Evolutionary conservation across 306 rosid species (phyloP).

Genomic region (Trifolium dubium): DNA sequence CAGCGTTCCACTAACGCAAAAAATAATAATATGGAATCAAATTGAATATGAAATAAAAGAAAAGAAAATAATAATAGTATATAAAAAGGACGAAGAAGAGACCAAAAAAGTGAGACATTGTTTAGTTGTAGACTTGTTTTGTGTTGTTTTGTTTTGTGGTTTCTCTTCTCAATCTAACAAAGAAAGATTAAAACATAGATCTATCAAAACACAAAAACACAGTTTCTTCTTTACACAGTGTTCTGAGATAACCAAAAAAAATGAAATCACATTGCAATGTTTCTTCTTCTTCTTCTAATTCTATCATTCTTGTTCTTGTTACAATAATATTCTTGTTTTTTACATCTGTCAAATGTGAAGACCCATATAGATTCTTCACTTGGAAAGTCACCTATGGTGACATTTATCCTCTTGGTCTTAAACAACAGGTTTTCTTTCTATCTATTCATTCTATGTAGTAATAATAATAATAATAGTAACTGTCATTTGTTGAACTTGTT

Average conservation of each 20-base stretch:
- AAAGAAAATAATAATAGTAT: background rate
- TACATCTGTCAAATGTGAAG: constrained; percentile 62
- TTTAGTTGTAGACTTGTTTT: background rate
- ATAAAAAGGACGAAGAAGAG: constrained; percentile 21
- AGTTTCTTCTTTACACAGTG: too few species aligned
- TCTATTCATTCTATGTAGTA: background rate
- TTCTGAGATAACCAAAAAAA: constrained; percentile 14
- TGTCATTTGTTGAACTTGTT: background rate
- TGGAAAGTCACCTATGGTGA: constrained; percentile 95
- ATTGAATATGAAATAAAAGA: background rate
- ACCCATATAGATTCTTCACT: constrained; percentile 78
- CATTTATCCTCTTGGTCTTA: constrained; percentile 89
- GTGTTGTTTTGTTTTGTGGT: background rate
- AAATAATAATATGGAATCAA: background rate
- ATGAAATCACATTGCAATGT: constrained; percentile 40
- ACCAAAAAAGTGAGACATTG: constrained; percentile 27
- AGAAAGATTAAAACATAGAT: background rate
- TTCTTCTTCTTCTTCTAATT: constrained; percentile 36
- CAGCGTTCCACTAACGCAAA: constrained; percentile 1
- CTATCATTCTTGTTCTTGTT: constrained; percentile 42
- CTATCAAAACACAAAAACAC: background rate
- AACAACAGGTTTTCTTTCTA: constrained; percentile 51
- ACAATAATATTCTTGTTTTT: constrained; percentile 10
- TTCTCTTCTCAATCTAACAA: constrained; percentile 22
- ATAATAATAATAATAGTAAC: background rate